Base-by-base conservation (phyloP, 2,329 filamentous ascomycete genomes). In the Metarhizium album region DNA sequence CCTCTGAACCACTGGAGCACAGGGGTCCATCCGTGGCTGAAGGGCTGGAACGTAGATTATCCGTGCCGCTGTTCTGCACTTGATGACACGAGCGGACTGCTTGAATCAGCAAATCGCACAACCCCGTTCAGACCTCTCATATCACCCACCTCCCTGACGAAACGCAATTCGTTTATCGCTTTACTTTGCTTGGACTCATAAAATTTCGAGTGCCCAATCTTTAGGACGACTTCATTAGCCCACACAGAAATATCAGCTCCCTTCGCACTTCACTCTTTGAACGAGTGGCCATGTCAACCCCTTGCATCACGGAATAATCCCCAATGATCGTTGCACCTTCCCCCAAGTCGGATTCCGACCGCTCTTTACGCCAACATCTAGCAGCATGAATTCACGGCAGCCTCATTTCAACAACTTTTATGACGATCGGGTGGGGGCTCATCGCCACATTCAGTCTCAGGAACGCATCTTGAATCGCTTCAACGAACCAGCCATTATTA, bases 381-480 rank as follows among this genome's bases (percentile, higher is more conserved):
- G 54, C 59, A 64, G 64, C 55, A 69, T 69, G 66, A 66, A 56
- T 63, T 59, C 60, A 54, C 60, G 60, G 57, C 55, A 64, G 54
- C 54, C 57, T 51, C 57, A 61, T 45, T 65, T 66, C 57, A 60
- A 62, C 40, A 60, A 55, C 47, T 67, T 67, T 51, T 67, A 69
- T 59, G 62, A 68, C 60, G 62, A 64, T 56, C 63, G 62, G 52
- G 60, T 66, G 55, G 57, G 55, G 42, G 66, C 63, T 51, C 59
- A 61, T 56, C 65, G 61, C 56, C 63, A 63, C 40, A 52, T 63
- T 50, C 56, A 60, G 55, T 49, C 59, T 22, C 56, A 53, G 53
- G 58, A 64, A 27, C 54, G 51, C 45, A 33, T 63, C 47, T 60
- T 60, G 60, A 64, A 67, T 33, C 63, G 63, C 53, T 54, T 66